Conservation (phyloP, 1,284 basidiomycete genomes). For the Rhodotorula glutinis region DNA sequence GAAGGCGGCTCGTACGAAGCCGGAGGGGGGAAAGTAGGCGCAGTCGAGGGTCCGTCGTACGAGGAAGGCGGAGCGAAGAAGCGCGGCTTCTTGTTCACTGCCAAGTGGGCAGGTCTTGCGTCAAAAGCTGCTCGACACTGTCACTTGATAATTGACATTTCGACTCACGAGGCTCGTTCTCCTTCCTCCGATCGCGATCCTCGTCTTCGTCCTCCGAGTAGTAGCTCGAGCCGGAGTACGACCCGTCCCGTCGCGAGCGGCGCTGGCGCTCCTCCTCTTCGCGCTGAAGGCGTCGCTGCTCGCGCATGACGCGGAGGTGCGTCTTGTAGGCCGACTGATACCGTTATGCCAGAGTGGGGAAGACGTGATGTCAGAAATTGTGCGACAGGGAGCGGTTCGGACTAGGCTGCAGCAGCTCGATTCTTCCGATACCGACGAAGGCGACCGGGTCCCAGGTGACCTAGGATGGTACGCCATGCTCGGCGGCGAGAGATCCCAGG, state of each 20-base stretch:
- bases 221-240: slow-evolving; percentile 26
- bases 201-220: slow-evolving; percentile 34
- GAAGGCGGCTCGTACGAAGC: slow-evolving; percentile 5
- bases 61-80: slow-evolving; percentile 37
- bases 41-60: slow-evolving; percentile 23
- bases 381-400: too few species aligned
- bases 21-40: slow-evolving; percentile 7
- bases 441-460: too few species aligned
- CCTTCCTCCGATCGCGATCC: slow-evolving; percentile 5
- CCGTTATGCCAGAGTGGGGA: too few species aligned
- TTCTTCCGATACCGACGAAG: too few species aligned
- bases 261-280: slow-evolving; percentile 31
- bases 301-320: slow-evolving; percentile 23
- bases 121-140: too few species aligned
- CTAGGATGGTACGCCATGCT: too few species aligned
- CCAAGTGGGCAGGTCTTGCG: too few species aligned
- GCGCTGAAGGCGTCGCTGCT: slow-evolving; percentile 27
- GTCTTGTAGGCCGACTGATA: slow-evolving; percentile 37
- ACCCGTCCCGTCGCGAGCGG: slow-evolving; percentile 16
- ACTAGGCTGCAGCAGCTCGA: neutral
- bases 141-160: too few species aligned
- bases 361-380: neutral
- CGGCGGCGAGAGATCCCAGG: too few species aligned
- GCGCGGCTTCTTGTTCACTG: slow-evolving; percentile 35
- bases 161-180: slow-evolving; percentile 7